Conservation (phyloP, 2,329 filamentous ascomycete species). For the Ophidiomyces ophidiicola region DNA sequence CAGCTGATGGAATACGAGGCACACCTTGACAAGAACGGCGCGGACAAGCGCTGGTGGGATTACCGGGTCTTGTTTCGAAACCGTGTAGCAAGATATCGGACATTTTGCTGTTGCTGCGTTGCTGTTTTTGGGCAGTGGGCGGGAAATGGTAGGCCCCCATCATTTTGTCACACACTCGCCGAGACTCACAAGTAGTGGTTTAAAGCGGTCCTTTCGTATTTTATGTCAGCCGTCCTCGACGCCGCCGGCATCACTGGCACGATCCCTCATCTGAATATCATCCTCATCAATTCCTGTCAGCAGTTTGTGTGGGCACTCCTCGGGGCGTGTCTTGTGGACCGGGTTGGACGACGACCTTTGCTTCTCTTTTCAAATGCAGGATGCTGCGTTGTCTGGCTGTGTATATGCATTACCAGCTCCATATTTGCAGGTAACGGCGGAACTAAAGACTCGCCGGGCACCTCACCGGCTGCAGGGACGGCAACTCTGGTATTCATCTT, state of each 20-base stretch:
- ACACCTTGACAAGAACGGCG: conserved; percentile 22
- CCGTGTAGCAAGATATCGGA: conserved; percentile 38
- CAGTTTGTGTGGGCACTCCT: conserved; percentile 44
- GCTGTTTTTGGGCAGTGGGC: conserved; percentile 41
- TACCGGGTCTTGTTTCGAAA: conserved; percentile 43
- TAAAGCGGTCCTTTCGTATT: conserved; percentile 38
- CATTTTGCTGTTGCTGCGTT: conserved; percentile 40
- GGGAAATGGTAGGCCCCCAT: conserved; percentile 15
- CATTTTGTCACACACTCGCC: background rate
- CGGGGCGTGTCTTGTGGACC: conserved; percentile 46
- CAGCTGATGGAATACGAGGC: conserved; percentile 27
- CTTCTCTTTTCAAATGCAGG: conserved; percentile 40
- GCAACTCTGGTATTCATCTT: conserved; percentile 44
- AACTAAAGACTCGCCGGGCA: conserved; percentile 19
- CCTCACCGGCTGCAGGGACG: conserved; percentile 25
- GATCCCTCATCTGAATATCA: conserved; percentile 43
- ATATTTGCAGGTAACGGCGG: conserved; percentile 19
- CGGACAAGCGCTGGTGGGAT: conserved; percentile 50
- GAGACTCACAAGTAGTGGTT: conserved; percentile 12
- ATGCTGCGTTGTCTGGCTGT: conserved; percentile 40
- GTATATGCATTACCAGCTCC: conserved; percentile 36
- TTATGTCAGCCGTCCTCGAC: conserved; percentile 42
- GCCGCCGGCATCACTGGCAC: conserved; percentile 40
- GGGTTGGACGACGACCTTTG: conserved; percentile 47
- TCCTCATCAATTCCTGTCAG: conserved; percentile 43